Conservation (phyloP, 768 basidiomycete genomes). For the Boletus subparvulus region DNA sequence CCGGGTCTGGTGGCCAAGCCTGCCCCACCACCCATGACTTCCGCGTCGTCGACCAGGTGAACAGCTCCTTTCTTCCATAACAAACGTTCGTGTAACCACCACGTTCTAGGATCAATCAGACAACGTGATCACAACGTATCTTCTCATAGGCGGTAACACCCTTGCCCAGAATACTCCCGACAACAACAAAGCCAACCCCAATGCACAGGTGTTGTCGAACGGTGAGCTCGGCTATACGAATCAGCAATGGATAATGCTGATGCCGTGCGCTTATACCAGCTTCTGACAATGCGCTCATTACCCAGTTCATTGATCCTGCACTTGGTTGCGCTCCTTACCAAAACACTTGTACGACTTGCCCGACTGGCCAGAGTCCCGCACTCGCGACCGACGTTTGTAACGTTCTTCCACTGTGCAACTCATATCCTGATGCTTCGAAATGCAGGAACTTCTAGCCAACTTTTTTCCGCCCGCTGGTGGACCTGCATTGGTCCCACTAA, state of each 20-base stretch:
- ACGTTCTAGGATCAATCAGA: constrained; percentile 28
- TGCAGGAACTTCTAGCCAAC: constrained; percentile 23
- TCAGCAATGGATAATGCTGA: not conserved
- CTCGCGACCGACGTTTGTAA: constrained; percentile 25
- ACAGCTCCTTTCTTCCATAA: not conserved
- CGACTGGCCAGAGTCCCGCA: constrained; percentile 16
- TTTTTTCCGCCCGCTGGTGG: constrained; percentile 26
- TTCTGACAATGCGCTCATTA: constrained; percentile 28
- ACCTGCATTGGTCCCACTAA: constrained; percentile 26
- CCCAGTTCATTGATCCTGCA: constrained; percentile 25
- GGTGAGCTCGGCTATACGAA: constrained; percentile 7
- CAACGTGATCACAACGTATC: constrained; percentile 30
- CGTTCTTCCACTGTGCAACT: not conserved
- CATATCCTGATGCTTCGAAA: not conserved
- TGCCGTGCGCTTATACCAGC: constrained; percentile 7
- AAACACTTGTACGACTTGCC: constrained; percentile 28
- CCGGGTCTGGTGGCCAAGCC: constrained; percentile 18
- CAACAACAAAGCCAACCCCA: constrained; percentile 25
- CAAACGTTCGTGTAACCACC: not conserved
- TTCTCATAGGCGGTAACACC: constrained; percentile 21
- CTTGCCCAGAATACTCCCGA: constrained; percentile 28
- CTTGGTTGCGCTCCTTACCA: constrained; percentile 26
- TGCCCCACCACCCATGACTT: constrained; percentile 30
- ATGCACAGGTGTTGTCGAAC: constrained; percentile 24
- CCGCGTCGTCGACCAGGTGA: constrained; percentile 27